A percentile compares a stretch with the other conserved stretches of the same genome.
These are phyloP conservation scores for Lachancea thermotolerans DNA, from an alignment of 805 yeast genomes.

Conservation along the genomic window DNA sequence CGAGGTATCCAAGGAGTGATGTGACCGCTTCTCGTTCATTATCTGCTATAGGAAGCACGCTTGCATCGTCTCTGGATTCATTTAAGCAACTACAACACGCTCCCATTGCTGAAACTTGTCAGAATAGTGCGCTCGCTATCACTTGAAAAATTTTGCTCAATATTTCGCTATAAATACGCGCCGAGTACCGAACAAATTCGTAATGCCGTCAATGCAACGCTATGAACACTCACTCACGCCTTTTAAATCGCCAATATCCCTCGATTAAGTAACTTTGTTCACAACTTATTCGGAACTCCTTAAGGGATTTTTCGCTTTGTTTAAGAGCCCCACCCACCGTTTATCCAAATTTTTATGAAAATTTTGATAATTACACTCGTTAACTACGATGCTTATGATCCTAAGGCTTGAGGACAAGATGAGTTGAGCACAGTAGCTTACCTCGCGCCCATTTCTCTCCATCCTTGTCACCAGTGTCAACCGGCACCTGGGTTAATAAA, in stretches of 20 bases:
- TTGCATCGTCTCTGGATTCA: conserved; percentile 37
- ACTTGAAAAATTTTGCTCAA: background rate
- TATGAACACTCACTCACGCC: too few species aligned
- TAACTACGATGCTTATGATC: background rate
- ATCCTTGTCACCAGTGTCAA: too few species aligned
- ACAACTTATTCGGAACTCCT: conserved; percentile 1
- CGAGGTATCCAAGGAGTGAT: conserved; percentile 79
- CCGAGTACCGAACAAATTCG: too few species aligned
- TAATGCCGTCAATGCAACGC: too few species aligned
- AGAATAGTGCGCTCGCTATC: background rate
- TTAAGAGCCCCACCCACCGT: background rate
- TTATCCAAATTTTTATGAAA: background rate
- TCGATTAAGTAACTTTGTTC: too few species aligned
- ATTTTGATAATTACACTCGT: conserved; percentile 1
- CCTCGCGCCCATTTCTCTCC: too few species aligned
- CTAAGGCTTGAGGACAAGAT: background rate
- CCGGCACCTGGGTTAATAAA: too few species aligned
- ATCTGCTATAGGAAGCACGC: conserved; percentile 78
- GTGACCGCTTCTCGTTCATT: conserved; percentile 96
- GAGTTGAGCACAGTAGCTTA: too few species aligned
- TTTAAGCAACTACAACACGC: conserved; percentile 44
- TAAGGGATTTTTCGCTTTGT: conserved; percentile 1
- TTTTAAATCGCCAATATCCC: too few species aligned
- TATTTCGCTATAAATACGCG: background rate
- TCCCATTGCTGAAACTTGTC: conserved; percentile 36